Evolutionary conservation across 345 rosid species (phyloP).

Genomic region (Pseudoturritis turrita): DNA sequence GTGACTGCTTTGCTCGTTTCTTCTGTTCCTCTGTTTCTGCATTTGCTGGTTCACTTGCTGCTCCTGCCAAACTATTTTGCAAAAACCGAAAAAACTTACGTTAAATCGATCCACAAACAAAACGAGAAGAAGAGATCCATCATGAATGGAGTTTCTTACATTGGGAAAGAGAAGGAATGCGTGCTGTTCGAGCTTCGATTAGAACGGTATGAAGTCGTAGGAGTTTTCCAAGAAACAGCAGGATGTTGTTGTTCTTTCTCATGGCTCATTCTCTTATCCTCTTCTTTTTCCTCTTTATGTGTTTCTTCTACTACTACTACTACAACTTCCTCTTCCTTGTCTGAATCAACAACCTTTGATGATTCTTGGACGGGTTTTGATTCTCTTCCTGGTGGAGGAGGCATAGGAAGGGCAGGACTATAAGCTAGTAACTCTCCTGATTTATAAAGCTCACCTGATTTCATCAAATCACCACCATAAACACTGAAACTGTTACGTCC

Average conservation of each 20-base stretch:
- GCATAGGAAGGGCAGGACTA: slow-evolving; percentile 36
- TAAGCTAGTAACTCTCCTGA: slow-evolving; percentile 38
- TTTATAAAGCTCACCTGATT: slow-evolving; percentile 35
- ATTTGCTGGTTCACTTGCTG: slow-evolving; percentile 9
- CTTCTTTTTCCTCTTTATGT: not conserved
- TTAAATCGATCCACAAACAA: not conserved
- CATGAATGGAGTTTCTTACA: slow-evolving; percentile 30
- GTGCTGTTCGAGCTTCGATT: slow-evolving; percentile 39
- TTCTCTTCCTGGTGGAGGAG: slow-evolving; percentile 22
- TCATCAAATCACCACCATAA: slow-evolving; percentile 12
- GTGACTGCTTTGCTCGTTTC: slow-evolving; percentile 7
- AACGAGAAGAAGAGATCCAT: not conserved
- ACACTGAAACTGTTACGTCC: slow-evolving; percentile 50
- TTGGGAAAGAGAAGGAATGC: slow-evolving; percentile 49
- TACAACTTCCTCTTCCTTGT: not conserved
- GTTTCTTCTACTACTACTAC: not conserved
- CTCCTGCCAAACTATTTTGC: slow-evolving; percentile 38
- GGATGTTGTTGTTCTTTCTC: slow-evolving; percentile 23
- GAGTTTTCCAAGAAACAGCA: slow-evolving; percentile 31
- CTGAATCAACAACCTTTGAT: not conserved
- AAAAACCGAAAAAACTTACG: not conserved
- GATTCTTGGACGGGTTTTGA: not conserved
- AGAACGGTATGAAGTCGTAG: slow-evolving; percentile 35
- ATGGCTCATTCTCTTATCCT: slow-evolving; percentile 6
- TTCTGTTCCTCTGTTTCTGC: slow-evolving; percentile 25